Evolutionary conservation across 2,329 filamentous ascomycete genomes (phyloP).

Genomic region (Aspergillus melleus): DNA sequence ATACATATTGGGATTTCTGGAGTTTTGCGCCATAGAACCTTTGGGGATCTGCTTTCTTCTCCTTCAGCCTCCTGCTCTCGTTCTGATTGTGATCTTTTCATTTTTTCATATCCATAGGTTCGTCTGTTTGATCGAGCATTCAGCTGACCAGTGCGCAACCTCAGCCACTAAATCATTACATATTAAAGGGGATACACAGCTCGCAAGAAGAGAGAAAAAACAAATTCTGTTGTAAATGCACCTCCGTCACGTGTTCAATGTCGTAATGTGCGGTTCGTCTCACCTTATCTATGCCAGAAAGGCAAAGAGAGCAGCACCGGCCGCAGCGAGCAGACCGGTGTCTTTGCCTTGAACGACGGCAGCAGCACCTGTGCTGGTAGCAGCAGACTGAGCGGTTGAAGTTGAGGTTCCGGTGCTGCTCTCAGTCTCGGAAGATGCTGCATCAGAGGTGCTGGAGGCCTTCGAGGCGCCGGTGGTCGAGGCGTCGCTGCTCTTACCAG

Average conservation of each 20-base stretch:
- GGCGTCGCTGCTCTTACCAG: neutral
- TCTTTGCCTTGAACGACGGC: constrained; percentile 23
- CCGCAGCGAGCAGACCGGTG: constrained; percentile 29
- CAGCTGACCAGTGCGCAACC: neutral
- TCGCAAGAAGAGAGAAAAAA: neutral
- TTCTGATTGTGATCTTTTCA: neutral
- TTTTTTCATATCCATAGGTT: neutral
- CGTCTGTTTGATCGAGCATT: neutral
- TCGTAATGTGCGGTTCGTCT: neutral
- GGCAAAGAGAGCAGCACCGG: constrained; percentile 31
- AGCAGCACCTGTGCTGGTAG: constrained; percentile 23
- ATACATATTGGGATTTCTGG: neutral
- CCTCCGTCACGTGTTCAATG: neutral
- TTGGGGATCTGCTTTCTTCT: neutral
- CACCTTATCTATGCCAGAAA: constrained; percentile 25
- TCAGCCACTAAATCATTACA: neutral
- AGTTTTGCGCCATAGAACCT: neutral
- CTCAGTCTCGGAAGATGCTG: constrained; percentile 6
- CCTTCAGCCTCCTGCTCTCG: neutral
- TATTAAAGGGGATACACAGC: neutral
- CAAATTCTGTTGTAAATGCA: neutral
- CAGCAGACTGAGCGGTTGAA: constrained; percentile 13
- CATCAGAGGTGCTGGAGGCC: constrained; percentile 9
- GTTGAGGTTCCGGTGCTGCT: constrained; percentile 14
- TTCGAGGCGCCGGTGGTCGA: constrained; percentile 12